phyloP scores from a whole-genome alignment of 2,329 filamentous ascomycete species.

The Fusarium praegraminearum region DNA sequence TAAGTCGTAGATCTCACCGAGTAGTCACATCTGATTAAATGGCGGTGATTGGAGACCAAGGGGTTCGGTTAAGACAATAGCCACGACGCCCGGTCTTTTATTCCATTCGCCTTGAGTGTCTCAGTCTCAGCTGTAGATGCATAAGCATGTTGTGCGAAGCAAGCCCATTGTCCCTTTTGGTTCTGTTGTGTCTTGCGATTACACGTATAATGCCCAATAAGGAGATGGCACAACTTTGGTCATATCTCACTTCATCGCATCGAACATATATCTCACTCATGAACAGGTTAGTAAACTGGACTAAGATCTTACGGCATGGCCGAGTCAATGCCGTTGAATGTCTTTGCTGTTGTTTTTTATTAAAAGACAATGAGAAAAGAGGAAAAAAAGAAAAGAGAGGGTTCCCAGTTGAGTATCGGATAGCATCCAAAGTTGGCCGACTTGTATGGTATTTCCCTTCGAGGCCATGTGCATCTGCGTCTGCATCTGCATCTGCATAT shows the following conservation, averaged over 20 bases:
- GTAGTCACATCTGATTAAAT: constrained; percentile 16
- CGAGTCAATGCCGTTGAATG: constrained; percentile 4
- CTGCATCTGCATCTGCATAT: constrained; percentile 27
- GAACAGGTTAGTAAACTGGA: neutral
- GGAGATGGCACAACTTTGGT: neutral
- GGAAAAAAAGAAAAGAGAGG: neutral
- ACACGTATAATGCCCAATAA: constrained; percentile 6
- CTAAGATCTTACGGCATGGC: constrained; percentile 8
- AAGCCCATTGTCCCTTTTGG: constrained; percentile 3
- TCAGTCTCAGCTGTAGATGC: constrained; percentile 25
- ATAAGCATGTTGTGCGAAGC: neutral
- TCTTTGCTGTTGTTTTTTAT: neutral
- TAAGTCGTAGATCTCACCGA: constrained; percentile 4
- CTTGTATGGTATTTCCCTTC: constrained; percentile 22
- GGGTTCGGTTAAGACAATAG: constrained; percentile 20
- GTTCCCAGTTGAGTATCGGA: neutral
- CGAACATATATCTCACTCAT: neutral
- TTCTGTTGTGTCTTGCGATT: neutral
- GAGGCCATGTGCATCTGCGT: constrained; percentile 29
- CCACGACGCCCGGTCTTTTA: constrained; percentile 7
- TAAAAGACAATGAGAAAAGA: neutral
- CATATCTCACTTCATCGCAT: constrained; percentile 1
- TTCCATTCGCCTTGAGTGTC: constrained; percentile 26
- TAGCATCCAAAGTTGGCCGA: constrained; percentile 11
- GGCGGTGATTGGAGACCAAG: constrained; percentile 22